Evolutionary conservation across 306 rosid genomes (phyloP).

Genomic region (Morella rubra): DNA sequence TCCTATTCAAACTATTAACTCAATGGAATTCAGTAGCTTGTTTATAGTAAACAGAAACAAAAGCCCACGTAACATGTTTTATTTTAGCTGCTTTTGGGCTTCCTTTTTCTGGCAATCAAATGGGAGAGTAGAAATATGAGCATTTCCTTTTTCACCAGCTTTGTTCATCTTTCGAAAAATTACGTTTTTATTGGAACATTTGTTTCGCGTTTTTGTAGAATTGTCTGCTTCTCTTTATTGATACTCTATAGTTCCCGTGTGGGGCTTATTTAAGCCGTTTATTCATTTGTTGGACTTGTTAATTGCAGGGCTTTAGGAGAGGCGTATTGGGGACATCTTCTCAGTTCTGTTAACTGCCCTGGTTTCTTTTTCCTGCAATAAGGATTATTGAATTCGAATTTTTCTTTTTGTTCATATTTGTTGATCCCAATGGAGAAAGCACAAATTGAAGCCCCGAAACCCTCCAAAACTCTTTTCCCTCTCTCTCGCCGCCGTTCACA

Average conservation of each 20-base stretch:
- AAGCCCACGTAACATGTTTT: background rate
- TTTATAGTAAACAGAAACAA: background rate
- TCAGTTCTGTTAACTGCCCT: constrained; percentile 30
- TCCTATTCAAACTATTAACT: no score
- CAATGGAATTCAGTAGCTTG: no score
- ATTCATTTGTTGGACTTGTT: constrained; percentile 22
- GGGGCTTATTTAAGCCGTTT: constrained; percentile 5
- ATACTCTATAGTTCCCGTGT: background rate
- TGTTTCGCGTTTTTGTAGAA: background rate
- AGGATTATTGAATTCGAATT: background rate
- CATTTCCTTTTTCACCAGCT: background rate
- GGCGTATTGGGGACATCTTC: constrained; percentile 50
- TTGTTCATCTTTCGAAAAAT: background rate
- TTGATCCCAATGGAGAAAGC: constrained; percentile 36
- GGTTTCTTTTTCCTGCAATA: background rate
- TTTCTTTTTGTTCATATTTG: background rate
- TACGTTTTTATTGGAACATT: background rate
- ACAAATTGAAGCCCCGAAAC: constrained; percentile 20
- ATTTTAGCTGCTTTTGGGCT: background rate
- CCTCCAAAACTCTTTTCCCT: constrained; percentile 24
- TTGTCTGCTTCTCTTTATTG: background rate
- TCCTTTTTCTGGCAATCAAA: background rate
- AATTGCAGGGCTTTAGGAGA: constrained; percentile 50
- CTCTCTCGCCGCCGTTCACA: constrained; percentile 49
- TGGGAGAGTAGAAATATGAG: background rate